Evolutionary conservation across 2,329 filamentous ascomycete species (phyloP), one percentile per base, ranked within the genome.

Genomic region (Lachnellula suecica): DNA sequence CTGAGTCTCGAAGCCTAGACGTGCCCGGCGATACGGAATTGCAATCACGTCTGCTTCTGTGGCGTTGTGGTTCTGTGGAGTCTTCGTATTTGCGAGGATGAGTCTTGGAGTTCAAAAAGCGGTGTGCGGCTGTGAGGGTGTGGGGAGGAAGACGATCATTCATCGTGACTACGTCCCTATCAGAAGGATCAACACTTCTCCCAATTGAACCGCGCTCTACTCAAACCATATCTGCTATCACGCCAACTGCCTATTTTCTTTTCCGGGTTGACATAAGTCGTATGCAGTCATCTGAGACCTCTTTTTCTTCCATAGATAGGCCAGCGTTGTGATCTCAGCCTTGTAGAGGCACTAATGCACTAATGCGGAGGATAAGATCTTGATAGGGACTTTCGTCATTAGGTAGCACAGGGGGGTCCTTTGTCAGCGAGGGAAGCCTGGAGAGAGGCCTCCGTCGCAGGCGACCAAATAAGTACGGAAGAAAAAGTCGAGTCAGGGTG

Each of bases 41-140:
- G 8, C n/a, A 25, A 9, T 37, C 8, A 17, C 15, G 11, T n/a
- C 7, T 5, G 6, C 22, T 43, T n/a, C n/a, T 40, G 44, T 41
- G 37, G 41, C 23, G 49, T 52, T 49, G 27, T 37, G 3, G 25
- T 47, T 23, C 20, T 37, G 25, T 49, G 27, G 49, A 19, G 19
- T 34, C 7, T 40, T 22, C 31, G 44, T 37, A 17, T 38, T 37
- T 52, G 31, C 47, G 48, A 52, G 50, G 55, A 56, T 56, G 49
- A 44, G 44, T 49, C 42, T 48, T 52, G 47, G 44, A 49, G 48
- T 19, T 20, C 48, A 61, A 62, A 59, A 47, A 48, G 60, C 60
- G 60, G 60, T 62, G 60, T 49, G 46, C 42, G 44, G 47, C 22
- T 25, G 49, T 55, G 58, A 58, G 49, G 58, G 60, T 62, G 58